Conservation (phyloP, 805 yeast species). For the Pichia nakasei region DNA sequence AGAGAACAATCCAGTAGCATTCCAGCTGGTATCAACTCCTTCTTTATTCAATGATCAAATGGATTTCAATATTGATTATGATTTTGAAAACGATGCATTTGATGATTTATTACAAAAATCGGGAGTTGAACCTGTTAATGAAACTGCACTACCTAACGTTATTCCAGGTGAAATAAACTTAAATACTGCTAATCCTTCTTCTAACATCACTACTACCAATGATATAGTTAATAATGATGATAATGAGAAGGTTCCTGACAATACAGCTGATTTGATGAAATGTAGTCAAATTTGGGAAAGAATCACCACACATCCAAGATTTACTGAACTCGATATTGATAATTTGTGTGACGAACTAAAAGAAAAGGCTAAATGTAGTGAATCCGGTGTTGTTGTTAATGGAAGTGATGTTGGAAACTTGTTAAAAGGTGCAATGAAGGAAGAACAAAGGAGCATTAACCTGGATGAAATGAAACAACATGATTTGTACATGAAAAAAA, state of each 20-base stretch:
- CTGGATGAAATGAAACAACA: not conserved
- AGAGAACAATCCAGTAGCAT: constrained; percentile 8
- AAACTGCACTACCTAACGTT: not conserved
- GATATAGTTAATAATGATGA: constrained; percentile 2
- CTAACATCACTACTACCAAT: constrained; percentile 2
- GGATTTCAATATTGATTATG: constrained; percentile 5
- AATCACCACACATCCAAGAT: constrained; percentile 87
- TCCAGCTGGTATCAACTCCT: constrained; percentile 3
- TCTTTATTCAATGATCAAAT: not conserved
- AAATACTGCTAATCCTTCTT: not conserved
- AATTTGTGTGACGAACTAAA: constrained; percentile 86
- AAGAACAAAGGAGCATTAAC: not conserved
- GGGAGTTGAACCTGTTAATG: constrained; percentile 12
- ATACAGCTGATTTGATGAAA: constrained; percentile 48
- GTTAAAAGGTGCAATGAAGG: constrained; percentile 23
- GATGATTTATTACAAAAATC: constrained; percentile 7
- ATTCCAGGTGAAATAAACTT: not conserved
- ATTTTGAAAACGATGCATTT: constrained; percentile 9
- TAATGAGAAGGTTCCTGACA: constrained; percentile 54
- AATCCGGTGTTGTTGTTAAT: constrained; percentile 81
- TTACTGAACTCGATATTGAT: constrained; percentile 88
- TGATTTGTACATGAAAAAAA: not conserved
- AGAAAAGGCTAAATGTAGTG: constrained; percentile 91
- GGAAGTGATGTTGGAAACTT: constrained; percentile 65
- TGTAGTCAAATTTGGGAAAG: constrained; percentile 97